Conservation (phyloP, 257 asterid genomes). For the Prunella vulgaris region DNA sequence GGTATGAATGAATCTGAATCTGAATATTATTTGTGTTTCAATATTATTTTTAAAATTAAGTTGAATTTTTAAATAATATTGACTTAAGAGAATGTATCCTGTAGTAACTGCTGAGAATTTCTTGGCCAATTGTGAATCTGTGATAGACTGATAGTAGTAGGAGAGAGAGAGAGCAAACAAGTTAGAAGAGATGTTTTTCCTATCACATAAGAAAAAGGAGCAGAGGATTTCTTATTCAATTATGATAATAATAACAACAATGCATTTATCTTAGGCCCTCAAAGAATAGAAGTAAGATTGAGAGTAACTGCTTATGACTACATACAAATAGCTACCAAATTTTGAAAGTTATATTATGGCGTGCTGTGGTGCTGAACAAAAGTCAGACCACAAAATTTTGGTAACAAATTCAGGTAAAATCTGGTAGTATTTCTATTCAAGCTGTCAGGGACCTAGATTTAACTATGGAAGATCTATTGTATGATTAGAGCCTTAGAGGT, state of each 20-base stretch:
- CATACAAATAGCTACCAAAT: slow-evolving; percentile 5
- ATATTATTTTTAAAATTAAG: too few species aligned
- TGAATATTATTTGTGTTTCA: too few species aligned
- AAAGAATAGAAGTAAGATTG: slow-evolving; percentile 3
- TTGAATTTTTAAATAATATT: too few species aligned
- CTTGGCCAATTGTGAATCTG: slow-evolving; percentile 11
- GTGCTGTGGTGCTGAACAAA: background rate
- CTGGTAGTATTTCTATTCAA: background rate
- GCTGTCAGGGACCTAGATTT: background rate
- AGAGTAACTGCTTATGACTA: slow-evolving; percentile 16
- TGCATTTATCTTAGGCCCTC: slow-evolving; percentile 11
- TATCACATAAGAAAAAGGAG: background rate
- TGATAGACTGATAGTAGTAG: background rate
- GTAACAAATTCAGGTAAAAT: background rate
- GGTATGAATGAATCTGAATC: too few species aligned
- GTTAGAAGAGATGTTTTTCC: background rate
- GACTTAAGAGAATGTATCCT: slow-evolving; percentile 65
- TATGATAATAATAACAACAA: background rate
- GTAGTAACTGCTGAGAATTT: slow-evolving; percentile 13
- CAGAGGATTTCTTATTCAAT: too few species aligned
- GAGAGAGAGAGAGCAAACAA: slow-evolving; percentile 13
- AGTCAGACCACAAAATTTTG: slow-evolving; percentile 9
- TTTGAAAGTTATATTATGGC: slow-evolving; percentile 14
- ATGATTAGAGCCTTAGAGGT: too few species aligned
- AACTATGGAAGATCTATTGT: background rate